These are phyloP conservation scores for Cubamyces sp. DNA, from an alignment of 768 basidiomycete genomes.

Conservation along the genomic window DNA sequence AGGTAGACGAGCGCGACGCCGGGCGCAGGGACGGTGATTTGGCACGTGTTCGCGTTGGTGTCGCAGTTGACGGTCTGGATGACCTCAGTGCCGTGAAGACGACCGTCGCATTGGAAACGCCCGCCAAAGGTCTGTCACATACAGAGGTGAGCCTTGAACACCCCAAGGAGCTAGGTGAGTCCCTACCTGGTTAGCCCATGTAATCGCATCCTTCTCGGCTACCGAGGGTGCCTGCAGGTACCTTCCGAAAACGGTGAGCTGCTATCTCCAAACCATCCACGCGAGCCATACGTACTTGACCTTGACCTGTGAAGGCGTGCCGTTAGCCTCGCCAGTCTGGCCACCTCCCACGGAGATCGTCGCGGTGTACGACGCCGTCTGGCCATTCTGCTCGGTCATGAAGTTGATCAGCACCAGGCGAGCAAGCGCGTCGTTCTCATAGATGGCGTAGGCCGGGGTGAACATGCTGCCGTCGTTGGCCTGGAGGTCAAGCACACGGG, in stretches of 20 bases:
- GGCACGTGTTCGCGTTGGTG: constrained; percentile 52
- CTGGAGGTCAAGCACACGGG: constrained; percentile 48
- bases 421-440: constrained; percentile 47
- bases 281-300: constrained; percentile 41
- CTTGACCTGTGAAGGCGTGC: constrained; percentile 32
- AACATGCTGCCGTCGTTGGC: constrained; percentile 37
- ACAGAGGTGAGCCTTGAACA: constrained; percentile 2
- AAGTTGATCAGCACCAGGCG: constrained; percentile 55
- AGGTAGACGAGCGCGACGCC: constrained; percentile 80
- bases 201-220: constrained; percentile 47
- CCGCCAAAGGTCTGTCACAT: constrained; percentile 36
- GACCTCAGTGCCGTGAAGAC: constrained; percentile 38
- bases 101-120: constrained; percentile 43
- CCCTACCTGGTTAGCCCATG: constrained; percentile 54
- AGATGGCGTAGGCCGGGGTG: constrained; percentile 52
- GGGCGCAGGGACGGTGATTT: constrained; percentile 67
- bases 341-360: constrained; percentile 39
- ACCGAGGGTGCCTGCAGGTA: constrained; percentile 43
- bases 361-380: constrained; percentile 40
- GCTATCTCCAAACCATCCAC: not conserved
- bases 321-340: constrained; percentile 26
- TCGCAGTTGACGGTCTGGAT: constrained; percentile 45
- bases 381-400: constrained; percentile 44
- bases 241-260: constrained; percentile 19
- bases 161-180: not conserved